These are phyloP conservation scores for Aaosphaeria pasadenensis DNA, from an alignment of 2,329 filamentous ascomycete species.

Conservation along the genomic window DNA sequence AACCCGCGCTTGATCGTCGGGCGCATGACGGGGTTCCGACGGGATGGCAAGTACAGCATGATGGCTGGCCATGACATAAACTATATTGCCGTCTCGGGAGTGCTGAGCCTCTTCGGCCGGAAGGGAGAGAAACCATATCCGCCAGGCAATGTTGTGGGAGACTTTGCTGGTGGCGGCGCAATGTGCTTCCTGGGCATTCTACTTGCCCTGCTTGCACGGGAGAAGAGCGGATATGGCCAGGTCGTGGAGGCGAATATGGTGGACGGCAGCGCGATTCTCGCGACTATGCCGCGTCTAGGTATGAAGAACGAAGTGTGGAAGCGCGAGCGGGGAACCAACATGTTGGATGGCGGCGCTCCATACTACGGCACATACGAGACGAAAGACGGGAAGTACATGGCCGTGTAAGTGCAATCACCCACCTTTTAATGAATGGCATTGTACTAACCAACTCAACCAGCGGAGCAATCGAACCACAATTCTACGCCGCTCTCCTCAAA, in stretches of 20 bases:
- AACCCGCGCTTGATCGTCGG: conserved; percentile 79
- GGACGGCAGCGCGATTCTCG: conserved; percentile 77
- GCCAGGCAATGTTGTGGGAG: conserved; percentile 80
- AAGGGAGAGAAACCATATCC: conserved; percentile 68
- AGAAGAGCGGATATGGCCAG: conserved; percentile 67
- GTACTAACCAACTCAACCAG: conserved; percentile 14
- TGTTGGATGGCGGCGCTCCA: conserved; percentile 80
- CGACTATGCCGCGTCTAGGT: conserved; percentile 70
- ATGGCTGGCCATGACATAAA: conserved; percentile 98
- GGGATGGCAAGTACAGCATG: conserved; percentile 77
- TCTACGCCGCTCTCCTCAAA: conserved; percentile 67
- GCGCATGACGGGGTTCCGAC: conserved; percentile 84
- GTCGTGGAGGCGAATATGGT: conserved; percentile 98
- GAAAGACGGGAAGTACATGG: conserved; percentile 72
- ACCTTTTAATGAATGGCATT: not conserved
- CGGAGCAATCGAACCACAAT: conserved; percentile 86
- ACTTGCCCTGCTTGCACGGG: conserved; percentile 69
- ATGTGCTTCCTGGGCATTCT: conserved; percentile 79
- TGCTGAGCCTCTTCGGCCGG: conserved; percentile 72
- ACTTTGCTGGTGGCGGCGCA: conserved; percentile 88
- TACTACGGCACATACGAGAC: conserved; percentile 91
- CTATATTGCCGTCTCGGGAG: conserved; percentile 85
- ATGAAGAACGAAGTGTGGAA: conserved; percentile 63
- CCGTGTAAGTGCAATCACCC: conserved; percentile 50
- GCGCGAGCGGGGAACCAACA: conserved; percentile 67